Conservation (phyloP, 176 grass and related monocot species). For the Zea luxurians region DNA sequence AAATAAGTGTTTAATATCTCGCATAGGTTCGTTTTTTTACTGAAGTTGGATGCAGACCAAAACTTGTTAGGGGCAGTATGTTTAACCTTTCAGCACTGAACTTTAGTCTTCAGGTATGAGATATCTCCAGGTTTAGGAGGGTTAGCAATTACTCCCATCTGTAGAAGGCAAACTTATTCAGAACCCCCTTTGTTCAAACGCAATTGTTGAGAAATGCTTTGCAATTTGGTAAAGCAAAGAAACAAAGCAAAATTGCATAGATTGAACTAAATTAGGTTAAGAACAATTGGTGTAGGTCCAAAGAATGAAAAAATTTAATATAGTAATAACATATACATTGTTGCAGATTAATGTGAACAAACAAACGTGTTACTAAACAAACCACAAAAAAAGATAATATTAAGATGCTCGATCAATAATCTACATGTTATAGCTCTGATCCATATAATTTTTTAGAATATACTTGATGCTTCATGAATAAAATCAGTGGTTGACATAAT, state of each 20-base stretch:
- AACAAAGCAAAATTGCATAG: not conserved
- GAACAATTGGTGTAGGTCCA: not conserved
- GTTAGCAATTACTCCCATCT: slow-evolving; percentile 45
- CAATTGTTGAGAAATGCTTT: not conserved
- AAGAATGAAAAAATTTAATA: no score
- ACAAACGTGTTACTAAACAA: slow-evolving; percentile 2
- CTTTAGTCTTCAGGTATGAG: no score
- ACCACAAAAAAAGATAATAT: not conserved
- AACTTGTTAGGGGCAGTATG: no score
- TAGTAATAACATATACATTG: no score
- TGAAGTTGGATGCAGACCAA: slow-evolving; percentile 68
- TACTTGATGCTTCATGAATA: not conserved
- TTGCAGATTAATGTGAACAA: no score
- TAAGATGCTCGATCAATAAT: not conserved
- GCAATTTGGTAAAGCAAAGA: slow-evolving; percentile 20
- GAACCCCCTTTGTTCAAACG: no score
- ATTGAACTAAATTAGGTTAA: slow-evolving; percentile 1
- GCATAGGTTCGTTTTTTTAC: not conserved
- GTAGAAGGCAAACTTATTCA: slow-evolving; percentile 29
- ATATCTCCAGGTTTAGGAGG: no score
- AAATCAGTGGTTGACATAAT: not conserved
- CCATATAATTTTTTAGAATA: not conserved
- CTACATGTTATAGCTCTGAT: not conserved
- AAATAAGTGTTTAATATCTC: not conserved
- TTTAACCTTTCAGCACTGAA: no score